Percentiles rank a stretch among this genome's conserved stretches.
These are phyloP conservation scores for Kodamaea kakaduensis DNA, from an alignment of 805 yeast species.

Conservation along the genomic window DNA sequence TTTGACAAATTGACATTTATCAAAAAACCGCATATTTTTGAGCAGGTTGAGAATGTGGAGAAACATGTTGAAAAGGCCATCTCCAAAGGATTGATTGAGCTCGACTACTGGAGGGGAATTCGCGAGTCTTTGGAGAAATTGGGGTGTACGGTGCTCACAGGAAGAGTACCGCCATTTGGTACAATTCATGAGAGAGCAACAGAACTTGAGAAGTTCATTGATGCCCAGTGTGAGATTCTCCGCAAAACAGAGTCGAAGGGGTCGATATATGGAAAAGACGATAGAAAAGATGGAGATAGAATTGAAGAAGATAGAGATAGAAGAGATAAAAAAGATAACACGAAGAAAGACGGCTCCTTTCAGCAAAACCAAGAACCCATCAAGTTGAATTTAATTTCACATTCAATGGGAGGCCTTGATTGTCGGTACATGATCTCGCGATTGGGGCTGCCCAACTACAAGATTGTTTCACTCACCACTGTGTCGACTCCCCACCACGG, in stretches of 20 bases:
- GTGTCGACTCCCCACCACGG: conserved; percentile 89
- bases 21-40: conserved; percentile 15
- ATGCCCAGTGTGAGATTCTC: conserved; percentile 20
- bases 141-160: conserved; percentile 68
- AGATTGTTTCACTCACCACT: conserved; percentile 75
- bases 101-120: conserved; percentile 84
- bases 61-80: conserved; percentile 7
- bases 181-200: conserved; percentile 66
- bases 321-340: too few species aligned
- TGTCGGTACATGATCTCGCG: conserved; percentile 69
- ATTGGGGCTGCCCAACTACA: conserved; percentile 41
- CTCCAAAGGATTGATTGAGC: conserved; percentile 14
- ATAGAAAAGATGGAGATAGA: too few species aligned
- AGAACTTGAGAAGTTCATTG: conserved; percentile 44
- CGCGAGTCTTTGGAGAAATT: conserved; percentile 51
- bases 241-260: conserved; percentile 13
- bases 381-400: conserved; percentile 74
- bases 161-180: conserved; percentile 81
- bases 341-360: too few species aligned
- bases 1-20: conserved; percentile 49
- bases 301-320: too few species aligned
- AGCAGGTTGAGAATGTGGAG: conserved; percentile 12
- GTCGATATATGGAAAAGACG: conserved; percentile 10
- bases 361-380: conserved; percentile 23
- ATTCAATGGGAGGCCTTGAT: conserved; percentile 94